Percentiles rank a stretch among this genome's conserved stretches.
These are phyloP conservation scores for Fusarium sp. DNA, from an alignment of 2,329 filamentous ascomycete genomes.

Conservation along the genomic window DNA sequence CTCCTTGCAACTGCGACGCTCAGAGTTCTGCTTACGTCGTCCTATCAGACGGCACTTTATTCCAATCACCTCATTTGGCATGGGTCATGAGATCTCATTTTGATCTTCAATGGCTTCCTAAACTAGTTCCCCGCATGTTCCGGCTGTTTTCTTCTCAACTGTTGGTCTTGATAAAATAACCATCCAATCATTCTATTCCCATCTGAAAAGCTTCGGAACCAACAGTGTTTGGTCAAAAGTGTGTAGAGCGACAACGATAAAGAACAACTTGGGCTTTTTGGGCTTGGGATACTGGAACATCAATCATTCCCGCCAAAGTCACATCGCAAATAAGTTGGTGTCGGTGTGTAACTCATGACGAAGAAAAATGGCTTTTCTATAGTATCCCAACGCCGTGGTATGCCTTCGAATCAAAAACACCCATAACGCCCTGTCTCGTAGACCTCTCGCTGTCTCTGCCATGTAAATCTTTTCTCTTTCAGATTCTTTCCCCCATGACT, in stretches of 20 bases:
- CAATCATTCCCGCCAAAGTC: slow-evolving; percentile 26
- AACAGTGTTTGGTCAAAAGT: background rate
- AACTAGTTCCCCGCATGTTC: slow-evolving; percentile 7
- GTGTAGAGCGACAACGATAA: background rate
- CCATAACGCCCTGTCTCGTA: slow-evolving; percentile 37
- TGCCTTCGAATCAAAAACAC: slow-evolving; percentile 42
- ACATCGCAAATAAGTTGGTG: slow-evolving; percentile 6
- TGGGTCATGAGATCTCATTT: slow-evolving; percentile 6
- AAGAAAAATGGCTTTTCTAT: slow-evolving; percentile 36
- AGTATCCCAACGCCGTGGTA: slow-evolving; percentile 41
- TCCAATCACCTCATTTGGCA: slow-evolving; percentile 22
- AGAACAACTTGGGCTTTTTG: background rate
- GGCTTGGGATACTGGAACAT: slow-evolving; percentile 16
- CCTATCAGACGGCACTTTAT: slow-evolving; percentile 27
- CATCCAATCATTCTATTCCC: slow-evolving; percentile 10
- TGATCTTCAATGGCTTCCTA: slow-evolving; percentile 6
- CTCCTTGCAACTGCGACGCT: background rate
- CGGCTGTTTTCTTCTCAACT: background rate
- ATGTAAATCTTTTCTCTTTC: slow-evolving; percentile 19
- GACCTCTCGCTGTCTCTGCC: slow-evolving; percentile 21
- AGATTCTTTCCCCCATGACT: background rate
- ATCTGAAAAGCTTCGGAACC: slow-evolving; percentile 1
- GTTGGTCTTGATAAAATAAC: background rate
- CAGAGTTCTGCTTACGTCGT: slow-evolving; percentile 10
- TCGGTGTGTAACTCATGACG: slow-evolving; percentile 28